Conservation (phyloP, 164 flowering plant genomes). For the Macadamia tetraphylla region DNA sequence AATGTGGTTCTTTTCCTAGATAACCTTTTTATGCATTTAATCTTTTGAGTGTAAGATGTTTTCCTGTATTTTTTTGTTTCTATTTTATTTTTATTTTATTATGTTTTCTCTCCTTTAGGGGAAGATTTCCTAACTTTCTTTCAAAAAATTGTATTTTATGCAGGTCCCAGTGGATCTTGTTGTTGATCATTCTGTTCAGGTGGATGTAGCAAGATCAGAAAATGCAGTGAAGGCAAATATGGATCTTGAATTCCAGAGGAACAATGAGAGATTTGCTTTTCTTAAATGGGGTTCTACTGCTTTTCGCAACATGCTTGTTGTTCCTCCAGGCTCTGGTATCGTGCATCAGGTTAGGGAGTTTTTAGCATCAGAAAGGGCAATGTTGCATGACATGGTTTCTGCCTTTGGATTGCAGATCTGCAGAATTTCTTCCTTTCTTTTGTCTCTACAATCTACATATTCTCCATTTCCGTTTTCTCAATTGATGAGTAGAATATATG, state of each 20-base stretch:
- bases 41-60: not conserved
- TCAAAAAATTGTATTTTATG: not conserved
- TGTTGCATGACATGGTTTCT: not conserved
- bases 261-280: slow-evolving; percentile 79
- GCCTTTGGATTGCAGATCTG: not conserved
- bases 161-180: slow-evolving; percentile 96
- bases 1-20: too few relatives aligned
- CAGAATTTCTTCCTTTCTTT: not conserved
- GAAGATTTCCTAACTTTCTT: not conserved
- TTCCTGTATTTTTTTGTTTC: not conserved
- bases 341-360: slow-evolving; percentile 6
- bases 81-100: not conserved
- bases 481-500: not conserved
- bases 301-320: slow-evolving; percentile 41
- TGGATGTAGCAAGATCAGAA: slow-evolving; percentile 72
- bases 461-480: not conserved
- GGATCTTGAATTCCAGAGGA: slow-evolving; percentile 72
- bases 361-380: not conserved
- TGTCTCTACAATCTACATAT: not conserved
- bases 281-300: slow-evolving; percentile 92
- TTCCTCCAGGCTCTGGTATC: slow-evolving; percentile 8
- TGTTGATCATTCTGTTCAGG: slow-evolving; percentile 86
- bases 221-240: slow-evolving; percentile 79
- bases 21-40: too few relatives aligned
- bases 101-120: not conserved